These are phyloP conservation scores for Pittosporum tobira DNA, from an alignment of 129 eudicot genomes.

Conservation along the genomic window DNA sequence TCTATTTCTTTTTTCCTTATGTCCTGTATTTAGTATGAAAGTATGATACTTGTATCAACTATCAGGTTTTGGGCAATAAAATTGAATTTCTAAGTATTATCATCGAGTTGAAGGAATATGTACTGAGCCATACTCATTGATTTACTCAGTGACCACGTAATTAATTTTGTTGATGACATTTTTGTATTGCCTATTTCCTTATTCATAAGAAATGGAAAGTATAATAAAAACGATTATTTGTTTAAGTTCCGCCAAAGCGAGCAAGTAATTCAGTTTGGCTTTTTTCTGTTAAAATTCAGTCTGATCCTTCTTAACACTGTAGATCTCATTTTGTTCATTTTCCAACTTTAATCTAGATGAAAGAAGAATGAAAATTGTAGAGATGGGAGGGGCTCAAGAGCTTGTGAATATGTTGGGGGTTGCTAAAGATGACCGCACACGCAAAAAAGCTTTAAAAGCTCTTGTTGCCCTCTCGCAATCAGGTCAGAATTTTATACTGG, in stretches of 20 bases:
- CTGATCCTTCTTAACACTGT: neutral
- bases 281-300: neutral
- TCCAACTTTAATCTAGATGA: slow-evolving; percentile 39
- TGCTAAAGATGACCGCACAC: slow-evolving; percentile 84
- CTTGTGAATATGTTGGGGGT: slow-evolving; percentile 68
- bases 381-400: slow-evolving; percentile 73
- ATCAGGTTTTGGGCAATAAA: too few relatives aligned
- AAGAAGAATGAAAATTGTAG: slow-evolving; percentile 78
- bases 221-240: neutral
- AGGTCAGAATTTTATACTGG: slow-evolving; percentile 38
- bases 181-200: neutral
- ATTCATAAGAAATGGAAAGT: neutral
- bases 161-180: too few relatives aligned
- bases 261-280: neutral
- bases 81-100: too few relatives aligned
- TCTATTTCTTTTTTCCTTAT: too few relatives aligned
- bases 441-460: slow-evolving; percentile 82
- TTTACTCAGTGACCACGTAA: too few relatives aligned
- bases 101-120: too few relatives aligned
- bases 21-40: too few relatives aligned
- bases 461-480: slow-evolving; percentile 76
- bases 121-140: too few relatives aligned
- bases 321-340: neutral
- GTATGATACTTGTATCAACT: too few relatives aligned
- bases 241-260: neutral